phyloP scores from a whole-genome alignment of 2,329 filamentous ascomycete genomes.

The Microsporum canis region DNA sequence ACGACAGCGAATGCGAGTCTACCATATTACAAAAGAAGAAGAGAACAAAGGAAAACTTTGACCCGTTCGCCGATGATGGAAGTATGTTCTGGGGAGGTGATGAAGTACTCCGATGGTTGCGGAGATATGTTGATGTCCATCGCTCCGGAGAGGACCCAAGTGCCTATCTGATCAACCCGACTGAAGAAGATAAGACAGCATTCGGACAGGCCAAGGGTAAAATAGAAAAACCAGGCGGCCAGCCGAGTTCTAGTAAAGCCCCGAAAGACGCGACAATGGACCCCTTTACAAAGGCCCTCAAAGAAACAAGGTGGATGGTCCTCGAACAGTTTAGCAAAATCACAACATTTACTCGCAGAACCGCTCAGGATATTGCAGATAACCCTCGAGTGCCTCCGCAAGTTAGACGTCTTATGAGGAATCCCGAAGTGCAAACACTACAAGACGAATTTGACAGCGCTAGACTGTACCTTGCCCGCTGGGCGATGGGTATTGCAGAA shows the following conservation, averaged over 20 bases:
- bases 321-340: constrained; percentile 96
- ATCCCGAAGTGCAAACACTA: constrained; percentile 86
- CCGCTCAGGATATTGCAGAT: constrained; percentile 82
- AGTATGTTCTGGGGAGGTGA: constrained; percentile 93
- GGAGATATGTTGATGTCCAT: constrained; percentile 70
- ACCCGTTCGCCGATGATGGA: constrained; percentile 75
- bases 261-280: constrained; percentile 68
- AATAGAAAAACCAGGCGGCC: constrained; percentile 18
- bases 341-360: constrained; percentile 85
- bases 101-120: constrained; percentile 84
- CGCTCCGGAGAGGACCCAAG: constrained; percentile 77
- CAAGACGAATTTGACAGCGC: constrained; percentile 98
- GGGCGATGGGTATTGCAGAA: constrained; percentile 98
- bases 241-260: constrained; percentile 7
- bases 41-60: constrained; percentile 69
- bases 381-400: constrained; percentile 87
- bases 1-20: constrained; percentile 91
- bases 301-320: constrained; percentile 91
- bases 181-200: constrained; percentile 66
- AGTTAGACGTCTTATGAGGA: constrained; percentile 69
- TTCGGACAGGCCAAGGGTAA: constrained; percentile 51
- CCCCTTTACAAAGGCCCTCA: constrained; percentile 82
- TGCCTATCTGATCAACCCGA: constrained; percentile 82
- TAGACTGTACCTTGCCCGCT: constrained; percentile 81
- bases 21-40: constrained; percentile 91